Conservation (phyloP, 2,329 filamentous ascomycete species). For the Scedosporium boydii region DNA sequence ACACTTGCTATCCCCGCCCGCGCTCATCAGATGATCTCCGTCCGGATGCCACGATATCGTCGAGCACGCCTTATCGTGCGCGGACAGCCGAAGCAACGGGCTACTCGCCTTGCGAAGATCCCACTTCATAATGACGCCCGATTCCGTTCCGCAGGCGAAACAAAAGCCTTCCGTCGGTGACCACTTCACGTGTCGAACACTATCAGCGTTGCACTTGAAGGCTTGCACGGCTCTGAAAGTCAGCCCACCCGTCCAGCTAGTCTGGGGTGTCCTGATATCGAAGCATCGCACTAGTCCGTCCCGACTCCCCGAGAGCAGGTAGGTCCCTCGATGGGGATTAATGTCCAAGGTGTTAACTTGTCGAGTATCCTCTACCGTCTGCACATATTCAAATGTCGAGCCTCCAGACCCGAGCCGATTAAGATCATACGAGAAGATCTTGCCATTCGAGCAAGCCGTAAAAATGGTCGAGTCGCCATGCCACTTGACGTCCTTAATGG, state of each 20-base stretch:
- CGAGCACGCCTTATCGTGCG: slow-evolving; percentile 50
- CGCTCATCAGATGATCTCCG: slow-evolving; percentile 55
- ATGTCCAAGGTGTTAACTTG: slow-evolving; percentile 56
- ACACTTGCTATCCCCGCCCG: slow-evolving; percentile 50
- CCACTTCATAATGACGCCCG: slow-evolving; percentile 54
- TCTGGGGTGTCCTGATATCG: slow-evolving; percentile 43
- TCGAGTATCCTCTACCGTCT: slow-evolving; percentile 51
- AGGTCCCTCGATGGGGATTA: slow-evolving; percentile 48
- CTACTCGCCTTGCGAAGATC: slow-evolving; percentile 45
- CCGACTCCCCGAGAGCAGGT: slow-evolving; percentile 53
- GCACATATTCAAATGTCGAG: slow-evolving; percentile 42
- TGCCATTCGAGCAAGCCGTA: slow-evolving; percentile 54
- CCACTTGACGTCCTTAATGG: slow-evolving; percentile 55
- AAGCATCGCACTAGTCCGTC: slow-evolving; percentile 55
- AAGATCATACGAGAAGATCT: slow-evolving; percentile 56
- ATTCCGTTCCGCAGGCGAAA: slow-evolving; percentile 56
- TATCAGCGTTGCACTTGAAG: slow-evolving; percentile 43
- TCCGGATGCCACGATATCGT: slow-evolving; percentile 60
- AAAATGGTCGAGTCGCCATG: slow-evolving; percentile 45
- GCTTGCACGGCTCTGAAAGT: slow-evolving; percentile 39
- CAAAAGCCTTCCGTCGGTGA: slow-evolving; percentile 51
- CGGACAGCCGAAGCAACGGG: slow-evolving; percentile 49
- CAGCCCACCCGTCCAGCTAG: slow-evolving; percentile 32
- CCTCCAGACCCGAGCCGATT: slow-evolving; percentile 35
- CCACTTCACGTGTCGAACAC: slow-evolving; percentile 55